phyloP scores from a whole-genome alignment of 176 grass and related monocot species.

The Guadua angustifolia region DNA sequence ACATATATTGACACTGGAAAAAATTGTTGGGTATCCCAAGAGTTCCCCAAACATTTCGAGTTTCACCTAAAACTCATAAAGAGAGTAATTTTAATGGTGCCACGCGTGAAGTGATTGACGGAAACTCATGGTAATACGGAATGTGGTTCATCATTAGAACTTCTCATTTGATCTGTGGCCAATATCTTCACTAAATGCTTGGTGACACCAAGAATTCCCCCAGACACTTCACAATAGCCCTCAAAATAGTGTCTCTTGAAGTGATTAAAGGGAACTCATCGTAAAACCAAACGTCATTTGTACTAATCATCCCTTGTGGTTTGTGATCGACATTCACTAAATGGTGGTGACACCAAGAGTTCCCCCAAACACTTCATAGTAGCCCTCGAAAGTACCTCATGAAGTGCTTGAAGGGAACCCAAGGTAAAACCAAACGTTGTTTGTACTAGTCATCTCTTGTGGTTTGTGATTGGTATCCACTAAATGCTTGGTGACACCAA shows the following conservation, averaged over 20 bases:
- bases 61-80: constrained; percentile 13
- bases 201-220: constrained; percentile 50
- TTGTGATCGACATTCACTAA: background rate
- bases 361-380: constrained; percentile 64
- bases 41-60: constrained; percentile 58
- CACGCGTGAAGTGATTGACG: constrained; percentile 41
- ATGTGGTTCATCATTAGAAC: background rate
- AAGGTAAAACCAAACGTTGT: constrained; percentile 30
- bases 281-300: constrained; percentile 25
- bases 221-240: constrained; percentile 48
- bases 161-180: background rate
- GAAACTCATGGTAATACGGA: constrained; percentile 36
- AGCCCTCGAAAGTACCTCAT: background rate
- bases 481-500: constrained; percentile 33
- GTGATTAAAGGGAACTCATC: constrained; percentile 44
- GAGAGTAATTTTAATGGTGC: background rate
- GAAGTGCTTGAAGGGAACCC: constrained; percentile 61
- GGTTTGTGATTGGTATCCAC: background rate
- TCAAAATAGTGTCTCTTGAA: constrained; percentile 12
- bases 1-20: background rate
- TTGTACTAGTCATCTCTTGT: background rate
- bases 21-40: constrained; percentile 17
- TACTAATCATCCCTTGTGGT: background rate
- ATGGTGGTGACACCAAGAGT: constrained; percentile 47
- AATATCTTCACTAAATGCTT: background rate